Evolutionary conservation across 257 asterid species (phyloP).

Genomic region (Ajuga chamaepitys): DNA sequence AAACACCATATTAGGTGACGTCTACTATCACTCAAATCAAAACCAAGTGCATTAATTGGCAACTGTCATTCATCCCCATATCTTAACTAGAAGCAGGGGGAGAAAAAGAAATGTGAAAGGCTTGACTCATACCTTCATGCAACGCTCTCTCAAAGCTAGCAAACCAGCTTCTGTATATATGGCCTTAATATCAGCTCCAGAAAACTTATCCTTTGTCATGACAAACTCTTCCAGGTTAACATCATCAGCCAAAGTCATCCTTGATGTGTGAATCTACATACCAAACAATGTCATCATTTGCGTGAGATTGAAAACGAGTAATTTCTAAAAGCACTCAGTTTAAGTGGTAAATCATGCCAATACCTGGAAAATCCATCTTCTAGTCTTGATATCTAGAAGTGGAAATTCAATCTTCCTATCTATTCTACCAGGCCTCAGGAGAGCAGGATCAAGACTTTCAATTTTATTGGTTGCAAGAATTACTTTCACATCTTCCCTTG

Average conservation of each 20-base stretch:
- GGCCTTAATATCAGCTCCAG: constrained; percentile 96
- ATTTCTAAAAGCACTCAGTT: no score
- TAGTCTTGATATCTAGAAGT: no score
- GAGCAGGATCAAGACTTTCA: no score
- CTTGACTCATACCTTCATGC: constrained; percentile 68
- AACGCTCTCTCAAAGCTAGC: constrained; percentile 87
- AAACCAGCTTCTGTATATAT: constrained; percentile 95
- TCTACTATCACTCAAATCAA: not conserved
- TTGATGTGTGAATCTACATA: constrained; percentile 79
- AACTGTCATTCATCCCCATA: not conserved
- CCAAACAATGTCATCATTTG: constrained; percentile 4
- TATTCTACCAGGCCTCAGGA: no score
- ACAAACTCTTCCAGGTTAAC: constrained; percentile 92
- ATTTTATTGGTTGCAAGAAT: no score
- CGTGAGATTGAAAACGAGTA: no score
- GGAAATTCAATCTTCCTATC: no score
- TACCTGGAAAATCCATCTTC: constrained; percentile 85
- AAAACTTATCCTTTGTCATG: constrained; percentile 87
- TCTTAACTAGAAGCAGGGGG: not conserved
- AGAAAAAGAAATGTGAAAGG: not conserved
- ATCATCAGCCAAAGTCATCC: constrained; percentile 88
- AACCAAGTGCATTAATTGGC: not conserved
- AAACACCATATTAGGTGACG: not conserved
- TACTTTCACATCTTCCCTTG: no score
- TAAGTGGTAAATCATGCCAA: not conserved